Evolutionary conservation across 257 asterid species (phyloP), one percentile per base, ranked within the genome.

Genomic region (Solanum etuberosum): DNA sequence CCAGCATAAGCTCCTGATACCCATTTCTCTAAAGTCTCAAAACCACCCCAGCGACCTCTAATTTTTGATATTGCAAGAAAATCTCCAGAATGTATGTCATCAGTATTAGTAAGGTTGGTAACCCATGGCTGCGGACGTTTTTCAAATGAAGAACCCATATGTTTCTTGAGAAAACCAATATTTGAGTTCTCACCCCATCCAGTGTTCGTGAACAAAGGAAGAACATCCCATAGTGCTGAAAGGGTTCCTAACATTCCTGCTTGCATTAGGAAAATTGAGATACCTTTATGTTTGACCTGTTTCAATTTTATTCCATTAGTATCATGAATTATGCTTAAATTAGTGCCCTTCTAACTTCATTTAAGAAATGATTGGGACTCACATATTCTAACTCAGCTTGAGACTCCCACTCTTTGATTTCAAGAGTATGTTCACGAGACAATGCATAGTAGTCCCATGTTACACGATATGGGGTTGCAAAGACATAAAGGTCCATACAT

Each of bases 21-120:
- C 98, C 98, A 95, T 91, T 96, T 96, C 91, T 96, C 99, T 12
- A 94, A 83, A 27, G 99, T 93, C 96, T 96, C 98, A 85, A 96
- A 94, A 74, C 94, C 99, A 85, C 99, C 99, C 98, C 98, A 95
- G 35, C 96, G 92, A 68, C 99, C 99, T 83, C 96, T 92, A 48
- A 96, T 92, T 87, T 96, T 96, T 38, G 99, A 96, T 86, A 96
- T 61, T 0, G 93, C 98, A 35, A 96, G 92, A 80, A 95, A 95
- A 91, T 95, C 98, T 37, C 98, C 98, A 42, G 99, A 95, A 86
- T 95, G 95, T 87, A 96, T 92, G 61, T 93, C 95, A 21, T 91
- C 98, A 40, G 80, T 87, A 65, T 25, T 25, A 11, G 89, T 90
- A 86, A 95, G 65, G 84, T 93, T 94, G 57, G 97, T 91, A 48